These are phyloP conservation scores for Ogataea trehalophila DNA, from an alignment of 805 yeast genomes.

Conservation along the genomic window DNA sequence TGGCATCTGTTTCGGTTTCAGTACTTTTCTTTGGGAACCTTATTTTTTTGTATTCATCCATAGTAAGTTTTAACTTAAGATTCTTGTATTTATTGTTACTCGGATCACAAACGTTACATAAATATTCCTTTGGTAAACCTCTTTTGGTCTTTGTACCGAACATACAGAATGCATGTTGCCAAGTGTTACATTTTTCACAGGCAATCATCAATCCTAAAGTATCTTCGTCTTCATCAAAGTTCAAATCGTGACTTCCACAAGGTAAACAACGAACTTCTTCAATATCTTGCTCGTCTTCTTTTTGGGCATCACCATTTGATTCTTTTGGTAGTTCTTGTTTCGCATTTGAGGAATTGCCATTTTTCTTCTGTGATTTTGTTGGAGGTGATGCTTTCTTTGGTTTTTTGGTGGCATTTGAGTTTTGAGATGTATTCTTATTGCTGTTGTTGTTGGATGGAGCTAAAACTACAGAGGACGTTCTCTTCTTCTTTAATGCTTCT, in stretches of 20 bases:
- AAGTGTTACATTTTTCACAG: slow-evolving; percentile 61
- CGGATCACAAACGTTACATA: slow-evolving; percentile 53
- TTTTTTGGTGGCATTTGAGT: background rate
- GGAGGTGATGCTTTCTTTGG: slow-evolving; percentile 8
- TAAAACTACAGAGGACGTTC: slow-evolving; percentile 3
- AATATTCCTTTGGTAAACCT: slow-evolving; percentile 42
- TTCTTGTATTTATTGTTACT: slow-evolving; percentile 27
- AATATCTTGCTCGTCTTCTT: slow-evolving; percentile 26
- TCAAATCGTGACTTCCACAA: slow-evolving; percentile 56
- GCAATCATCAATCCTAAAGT: slow-evolving; percentile 54
- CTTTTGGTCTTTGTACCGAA: slow-evolving; percentile 37
- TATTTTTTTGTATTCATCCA: slow-evolving; percentile 22
- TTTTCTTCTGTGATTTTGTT: background rate
- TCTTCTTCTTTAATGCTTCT: slow-evolving; percentile 9
- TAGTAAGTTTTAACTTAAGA: slow-evolving; percentile 29
- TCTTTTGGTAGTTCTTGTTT: slow-evolving; percentile 19
- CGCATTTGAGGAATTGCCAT: slow-evolving; percentile 9
- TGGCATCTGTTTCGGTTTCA: background rate
- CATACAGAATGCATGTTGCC: slow-evolving; percentile 71
- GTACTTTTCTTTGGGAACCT: slow-evolving; percentile 6
- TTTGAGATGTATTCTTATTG: background rate
- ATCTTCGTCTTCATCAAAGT: slow-evolving; percentile 55
- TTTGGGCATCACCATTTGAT: background rate
- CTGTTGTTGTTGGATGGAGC: background rate
- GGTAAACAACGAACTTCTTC: slow-evolving; percentile 53